Base-by-base conservation (phyloP, 2,329 filamentous ascomycete species). In the Clarireedia homoeocarpa region DNA sequence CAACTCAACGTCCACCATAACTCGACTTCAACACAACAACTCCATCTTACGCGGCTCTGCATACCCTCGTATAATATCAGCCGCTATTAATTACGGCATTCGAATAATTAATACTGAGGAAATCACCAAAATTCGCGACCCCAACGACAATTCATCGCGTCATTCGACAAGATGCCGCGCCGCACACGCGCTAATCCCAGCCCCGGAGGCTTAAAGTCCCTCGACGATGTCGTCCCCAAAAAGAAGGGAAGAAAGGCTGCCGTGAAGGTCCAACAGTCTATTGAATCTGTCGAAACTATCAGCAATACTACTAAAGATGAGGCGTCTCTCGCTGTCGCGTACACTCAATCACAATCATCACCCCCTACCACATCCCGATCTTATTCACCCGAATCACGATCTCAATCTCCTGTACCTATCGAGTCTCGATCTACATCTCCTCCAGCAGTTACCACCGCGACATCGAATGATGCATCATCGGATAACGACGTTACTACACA, bases 391-490 rank as follows among this genome's bases (percentile, higher is more conserved):
- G 42, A 58, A 7, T 42, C 42, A 12, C 46, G 48, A 55, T 45
- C 34, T 6, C 24, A 53, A 23, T 39, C 51, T 26, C 27, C 42
- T 39, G 26, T 20, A 23, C 24, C 20, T 20, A 15, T 44, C n/a
- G 55, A 57, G 5, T 57, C 51, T 3, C 51, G 51, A 14, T 58
- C 52, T 15, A 55, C 51, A 39, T 47, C 52, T 7, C 54, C 54
- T 24, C 52, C 56, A 10, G 34, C 26, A 2, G 42, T 20, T 26
- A 50, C 30, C 3, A 39, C 24, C 5, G 30, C 20, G 4, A 34
- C 24, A 26, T 55, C 46, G 9, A 46, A 45, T 10, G 51, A 49
- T 39, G 26, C 46, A 36, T 57, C 55, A 46, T 46, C 53, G 10
- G 48, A 51, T 42, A 45, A 53, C 36, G 51, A 54, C 20, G 20